Percentiles rank a stretch among this genome's conserved stretches.
phyloP scores from a whole-genome alignment of 257 asterid species.

The Rubia yunnanensis region DNA sequence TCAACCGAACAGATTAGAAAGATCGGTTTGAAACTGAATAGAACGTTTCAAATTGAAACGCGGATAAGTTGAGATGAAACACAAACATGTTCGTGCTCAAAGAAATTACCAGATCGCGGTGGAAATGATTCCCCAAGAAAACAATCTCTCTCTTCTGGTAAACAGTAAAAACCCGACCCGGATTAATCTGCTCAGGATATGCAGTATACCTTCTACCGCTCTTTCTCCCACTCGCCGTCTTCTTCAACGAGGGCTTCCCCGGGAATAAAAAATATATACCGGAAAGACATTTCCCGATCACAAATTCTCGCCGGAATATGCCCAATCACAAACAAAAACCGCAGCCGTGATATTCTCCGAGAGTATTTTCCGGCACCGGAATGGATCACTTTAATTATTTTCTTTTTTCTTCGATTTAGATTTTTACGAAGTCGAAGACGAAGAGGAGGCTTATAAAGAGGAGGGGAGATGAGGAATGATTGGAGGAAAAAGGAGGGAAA shows the following conservation, averaged over 20 bases:
- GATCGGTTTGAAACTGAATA: no score
- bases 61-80: no score
- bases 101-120: constrained; percentile 33
- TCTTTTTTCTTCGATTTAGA: not conserved
- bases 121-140: not conserved
- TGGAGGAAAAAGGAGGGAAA: constrained; percentile 15
- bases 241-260: constrained; percentile 32
- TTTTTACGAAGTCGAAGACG: not conserved
- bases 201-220: no score
- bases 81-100: not conserved
- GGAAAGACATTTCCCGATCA: constrained; percentile 22
- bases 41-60: no score
- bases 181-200: not conserved
- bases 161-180: not conserved
- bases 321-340: not conserved
- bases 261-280: constrained; percentile 37
- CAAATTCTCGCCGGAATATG: not conserved
- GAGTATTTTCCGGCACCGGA: not conserved
- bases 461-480: constrained; percentile 10
- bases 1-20: no score
- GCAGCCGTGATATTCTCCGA: not conserved
- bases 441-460: not conserved
- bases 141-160: not conserved
- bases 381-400: not conserved
- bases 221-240: constrained; percentile 69